These are phyloP conservation scores for Crithidia fasciculata DNA, from an alignment of 208 protist species.

Conservation along the genomic window DNA sequence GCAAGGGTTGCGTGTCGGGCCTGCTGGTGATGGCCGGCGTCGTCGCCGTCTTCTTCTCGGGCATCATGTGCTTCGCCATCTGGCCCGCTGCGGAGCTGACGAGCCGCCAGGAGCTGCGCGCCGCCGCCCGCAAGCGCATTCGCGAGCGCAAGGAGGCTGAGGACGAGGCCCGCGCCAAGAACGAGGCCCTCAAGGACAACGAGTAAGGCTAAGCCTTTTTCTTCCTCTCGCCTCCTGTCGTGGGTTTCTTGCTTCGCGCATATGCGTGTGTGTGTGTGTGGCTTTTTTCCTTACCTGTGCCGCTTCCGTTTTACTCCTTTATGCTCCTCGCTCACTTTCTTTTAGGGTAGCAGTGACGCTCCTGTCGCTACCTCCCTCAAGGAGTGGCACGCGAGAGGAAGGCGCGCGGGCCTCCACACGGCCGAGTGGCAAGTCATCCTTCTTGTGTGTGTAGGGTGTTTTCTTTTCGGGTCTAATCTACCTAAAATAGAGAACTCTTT, in stretches of 20 bases:
- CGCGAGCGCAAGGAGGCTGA: constrained; percentile 44
- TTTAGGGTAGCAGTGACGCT: background rate
- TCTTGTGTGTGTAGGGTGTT: too few species aligned
- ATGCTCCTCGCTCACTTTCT: background rate
- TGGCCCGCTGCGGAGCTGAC: constrained; percentile 52
- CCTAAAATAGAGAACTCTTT: too few species aligned
- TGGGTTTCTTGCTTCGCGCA: background rate
- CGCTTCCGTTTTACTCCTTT: background rate
- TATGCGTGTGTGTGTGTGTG: background rate
- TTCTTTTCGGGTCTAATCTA: too few species aligned
- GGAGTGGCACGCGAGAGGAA: too few species aligned
- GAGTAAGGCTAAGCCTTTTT: constrained; percentile 4
- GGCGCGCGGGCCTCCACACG: too few species aligned
- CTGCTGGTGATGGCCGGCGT: constrained; percentile 54
- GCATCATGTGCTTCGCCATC: constrained; percentile 51
- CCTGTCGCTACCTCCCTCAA: too few species aligned
- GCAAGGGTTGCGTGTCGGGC: constrained; percentile 53
- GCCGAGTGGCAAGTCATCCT: too few species aligned
- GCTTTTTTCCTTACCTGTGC: too few species aligned
- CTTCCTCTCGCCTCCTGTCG: background rate
- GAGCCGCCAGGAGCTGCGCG: constrained; percentile 51
- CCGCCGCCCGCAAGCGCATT: constrained; percentile 46
- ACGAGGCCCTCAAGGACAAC: constrained; percentile 32
- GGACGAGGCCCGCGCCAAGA: constrained; percentile 41
- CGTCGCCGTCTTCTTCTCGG: constrained; percentile 29